Evolutionary conservation across 371 early-diverging fungal genomes (phyloP).

Genomic region (Mucor circinelloides): DNA sequence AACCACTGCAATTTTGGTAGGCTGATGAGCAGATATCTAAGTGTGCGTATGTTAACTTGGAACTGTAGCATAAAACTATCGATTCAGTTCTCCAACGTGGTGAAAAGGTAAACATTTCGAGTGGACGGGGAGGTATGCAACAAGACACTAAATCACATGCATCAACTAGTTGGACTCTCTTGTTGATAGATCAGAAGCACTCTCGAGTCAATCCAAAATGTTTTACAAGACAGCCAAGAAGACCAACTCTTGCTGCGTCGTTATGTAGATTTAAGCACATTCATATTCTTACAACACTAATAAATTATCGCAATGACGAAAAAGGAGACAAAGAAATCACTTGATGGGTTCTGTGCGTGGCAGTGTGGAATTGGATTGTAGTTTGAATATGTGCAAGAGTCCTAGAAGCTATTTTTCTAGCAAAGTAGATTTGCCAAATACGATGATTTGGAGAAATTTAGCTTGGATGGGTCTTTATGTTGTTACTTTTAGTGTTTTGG

Average conservation of each 20-base stretch:
- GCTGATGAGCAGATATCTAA: neutral
- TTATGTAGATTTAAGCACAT: slow-evolving; percentile 34
- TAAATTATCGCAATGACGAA: neutral
- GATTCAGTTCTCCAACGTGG: slow-evolving; percentile 95
- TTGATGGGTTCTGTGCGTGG: neutral
- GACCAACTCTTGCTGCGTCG: slow-evolving; percentile 92
- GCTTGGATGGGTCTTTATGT: too few species aligned
- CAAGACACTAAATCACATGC: neutral
- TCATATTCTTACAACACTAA: neutral
- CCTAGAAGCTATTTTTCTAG: too few species aligned
- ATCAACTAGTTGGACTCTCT: slow-evolving; percentile 79
- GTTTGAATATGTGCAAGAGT: neutral
- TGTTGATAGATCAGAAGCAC: slow-evolving; percentile 87
- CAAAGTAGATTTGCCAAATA: too few species aligned
- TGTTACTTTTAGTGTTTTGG: too few species aligned
- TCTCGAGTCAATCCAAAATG: slow-evolving; percentile 93
- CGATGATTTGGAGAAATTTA: too few species aligned
- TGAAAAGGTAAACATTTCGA: slow-evolving; percentile 66
- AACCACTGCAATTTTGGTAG: slow-evolving; percentile 92
- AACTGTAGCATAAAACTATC: slow-evolving; percentile 90
- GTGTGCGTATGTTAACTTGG: neutral
- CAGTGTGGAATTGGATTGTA: neutral
- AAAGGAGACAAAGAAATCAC: neutral
- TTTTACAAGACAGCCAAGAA: slow-evolving; percentile 99
- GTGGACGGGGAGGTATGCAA: neutral